These are phyloP conservation scores for Herpetospermum pedunculosum DNA, from an alignment of 306 rosid species.

Conservation along the genomic window DNA sequence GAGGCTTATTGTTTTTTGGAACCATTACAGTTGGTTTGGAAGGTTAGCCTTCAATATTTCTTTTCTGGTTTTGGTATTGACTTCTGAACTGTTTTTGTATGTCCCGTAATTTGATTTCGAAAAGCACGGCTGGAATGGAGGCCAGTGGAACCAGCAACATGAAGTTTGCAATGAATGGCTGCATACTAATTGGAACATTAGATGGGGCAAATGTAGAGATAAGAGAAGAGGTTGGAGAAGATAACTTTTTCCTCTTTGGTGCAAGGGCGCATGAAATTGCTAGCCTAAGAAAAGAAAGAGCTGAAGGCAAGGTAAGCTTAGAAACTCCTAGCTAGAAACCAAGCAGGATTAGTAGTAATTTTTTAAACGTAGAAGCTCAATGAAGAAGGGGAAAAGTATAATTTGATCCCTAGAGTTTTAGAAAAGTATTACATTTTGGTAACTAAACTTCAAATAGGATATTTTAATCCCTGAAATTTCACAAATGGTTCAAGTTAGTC, in stretches of 20 bases:
- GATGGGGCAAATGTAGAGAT: constrained; percentile 99
- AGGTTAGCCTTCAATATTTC: neutral
- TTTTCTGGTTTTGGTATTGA: neutral
- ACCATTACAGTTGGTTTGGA: neutral
- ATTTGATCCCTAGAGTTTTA: neutral
- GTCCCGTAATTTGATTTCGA: neutral
- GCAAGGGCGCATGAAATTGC: constrained; percentile 86
- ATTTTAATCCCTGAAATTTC: neutral
- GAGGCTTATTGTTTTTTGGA: neutral
- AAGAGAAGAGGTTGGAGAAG: constrained; percentile 85
- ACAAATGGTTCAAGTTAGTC: neutral
- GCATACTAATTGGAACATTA: constrained; percentile 81
- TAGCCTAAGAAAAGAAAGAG: constrained; percentile 76
- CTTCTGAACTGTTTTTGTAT: neutral
- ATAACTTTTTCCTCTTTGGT: constrained; percentile 91
- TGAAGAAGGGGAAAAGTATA: neutral
- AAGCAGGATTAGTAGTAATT: neutral
- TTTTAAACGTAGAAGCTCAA: neutral
- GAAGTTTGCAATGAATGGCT: constrained; percentile 95
- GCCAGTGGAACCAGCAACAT: constrained; percentile 99
- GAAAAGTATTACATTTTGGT: neutral
- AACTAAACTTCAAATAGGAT: neutral
- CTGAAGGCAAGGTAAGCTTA: constrained; percentile 70
- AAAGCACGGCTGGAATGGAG: constrained; percentile 97
- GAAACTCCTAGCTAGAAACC: neutral